Percentiles rank a stretch among this genome's conserved stretches.
Conservation (phyloP, 345 rosid species). For the Eutrema yunnanense region DNA sequence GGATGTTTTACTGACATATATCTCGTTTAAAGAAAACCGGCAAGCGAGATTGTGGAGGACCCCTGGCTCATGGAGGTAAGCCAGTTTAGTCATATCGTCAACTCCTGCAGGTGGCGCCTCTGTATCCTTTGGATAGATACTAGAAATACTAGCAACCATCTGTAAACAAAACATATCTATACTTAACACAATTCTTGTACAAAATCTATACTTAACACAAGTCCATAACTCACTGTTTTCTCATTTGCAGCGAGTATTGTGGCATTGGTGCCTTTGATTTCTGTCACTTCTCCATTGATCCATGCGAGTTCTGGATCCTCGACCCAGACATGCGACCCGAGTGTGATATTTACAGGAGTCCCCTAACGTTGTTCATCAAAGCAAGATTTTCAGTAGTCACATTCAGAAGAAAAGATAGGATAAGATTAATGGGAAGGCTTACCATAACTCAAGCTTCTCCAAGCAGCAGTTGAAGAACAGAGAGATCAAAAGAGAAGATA, state of each 20-base stretch:
- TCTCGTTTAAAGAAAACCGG: conserved; percentile 50
- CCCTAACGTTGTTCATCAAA: conserved; percentile 35
- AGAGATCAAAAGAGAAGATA: neutral
- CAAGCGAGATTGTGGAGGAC: conserved; percentile 53
- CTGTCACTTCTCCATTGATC: conserved; percentile 51
- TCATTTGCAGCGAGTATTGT: conserved; percentile 32
- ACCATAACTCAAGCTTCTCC: conserved; percentile 31
- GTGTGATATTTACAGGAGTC: conserved; percentile 48
- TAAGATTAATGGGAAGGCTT: conserved; percentile 12
- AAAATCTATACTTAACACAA: neutral
- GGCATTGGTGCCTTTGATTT: conserved; percentile 42
- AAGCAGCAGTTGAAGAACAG: conserved; percentile 4
- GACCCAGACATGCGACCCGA: conserved; percentile 58
- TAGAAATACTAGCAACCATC: conserved; percentile 42
- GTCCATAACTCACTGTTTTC: conserved; percentile 36
- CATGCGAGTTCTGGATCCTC: conserved; percentile 57
- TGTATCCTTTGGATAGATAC: conserved; percentile 51
- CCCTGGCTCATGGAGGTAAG: conserved; percentile 66
- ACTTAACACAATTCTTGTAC: neutral
- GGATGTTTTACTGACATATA: conserved; percentile 43
- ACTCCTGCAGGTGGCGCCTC: conserved; percentile 61
- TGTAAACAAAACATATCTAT: conserved; percentile 19
- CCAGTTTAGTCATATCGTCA: conserved; percentile 64
- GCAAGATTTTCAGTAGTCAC: neutral
- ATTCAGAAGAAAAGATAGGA: conserved; percentile 3